phyloP scores from a whole-genome alignment of 106 monocot species.

The Chionographis japonica region DNA sequence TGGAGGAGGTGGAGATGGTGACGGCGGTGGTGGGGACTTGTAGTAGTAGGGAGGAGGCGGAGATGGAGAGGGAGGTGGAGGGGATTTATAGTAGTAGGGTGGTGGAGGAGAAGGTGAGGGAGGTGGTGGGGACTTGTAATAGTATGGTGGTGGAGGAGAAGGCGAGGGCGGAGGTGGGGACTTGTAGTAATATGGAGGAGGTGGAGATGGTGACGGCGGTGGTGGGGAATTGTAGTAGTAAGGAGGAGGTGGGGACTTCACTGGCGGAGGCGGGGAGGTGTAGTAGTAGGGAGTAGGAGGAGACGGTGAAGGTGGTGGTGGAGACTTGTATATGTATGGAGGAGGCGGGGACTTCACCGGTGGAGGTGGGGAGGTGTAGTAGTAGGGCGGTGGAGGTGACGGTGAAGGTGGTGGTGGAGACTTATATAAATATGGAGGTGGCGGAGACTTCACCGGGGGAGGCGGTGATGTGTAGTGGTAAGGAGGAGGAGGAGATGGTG shows the following conservation, averaged over 20 bases:
- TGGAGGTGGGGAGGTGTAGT: constrained; percentile 7
- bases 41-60: not conserved
- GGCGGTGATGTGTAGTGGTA: not conserved
- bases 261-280: constrained; percentile 7
- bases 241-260: not conserved
- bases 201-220: not conserved
- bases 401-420: constrained; percentile 3
- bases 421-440: constrained; percentile 1
- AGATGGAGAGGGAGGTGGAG: not conserved
- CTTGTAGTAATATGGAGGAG: constrained; percentile 2
- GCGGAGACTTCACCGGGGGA: constrained; percentile 7
- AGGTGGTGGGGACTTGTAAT: not conserved
- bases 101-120: constrained; percentile 10
- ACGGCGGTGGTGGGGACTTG: not conserved
- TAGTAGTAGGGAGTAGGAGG: constrained; percentile 5
- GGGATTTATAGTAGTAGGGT: constrained; percentile 3
- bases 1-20: constrained; percentile 13
- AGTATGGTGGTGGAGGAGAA: not conserved
- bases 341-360: not conserved
- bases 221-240: constrained; percentile 4
- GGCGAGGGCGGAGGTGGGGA: constrained; percentile 1
- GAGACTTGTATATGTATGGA: not conserved
- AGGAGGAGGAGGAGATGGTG: too few relatives aligned
- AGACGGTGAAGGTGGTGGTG: constrained; percentile 37
- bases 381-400: not conserved